Evolutionary conservation across 768 basidiomycete species (phyloP).

Genomic region (Russula abietina): DNA sequence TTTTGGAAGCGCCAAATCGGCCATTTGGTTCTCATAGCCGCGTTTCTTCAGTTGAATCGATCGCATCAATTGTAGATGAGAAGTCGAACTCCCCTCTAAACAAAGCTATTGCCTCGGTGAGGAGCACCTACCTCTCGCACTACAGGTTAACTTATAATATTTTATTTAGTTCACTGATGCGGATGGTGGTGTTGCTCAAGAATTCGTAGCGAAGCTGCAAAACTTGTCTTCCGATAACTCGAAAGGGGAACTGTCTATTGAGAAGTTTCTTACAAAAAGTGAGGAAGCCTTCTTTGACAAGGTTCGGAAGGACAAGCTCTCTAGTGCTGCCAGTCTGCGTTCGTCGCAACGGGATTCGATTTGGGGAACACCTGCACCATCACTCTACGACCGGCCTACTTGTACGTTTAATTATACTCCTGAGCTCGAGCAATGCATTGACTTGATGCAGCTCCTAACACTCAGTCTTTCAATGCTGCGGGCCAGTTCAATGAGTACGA

Average conservation of each 20-base stretch:
- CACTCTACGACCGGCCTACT: constrained; percentile 52
- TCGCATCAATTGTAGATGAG: constrained; percentile 86
- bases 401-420: constrained; percentile 45
- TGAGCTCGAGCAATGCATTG: constrained; percentile 26
- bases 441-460: constrained; percentile 35
- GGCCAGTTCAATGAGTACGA: constrained; percentile 44
- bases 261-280: constrained; percentile 83
- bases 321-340: constrained; percentile 70
- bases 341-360: constrained; percentile 76
- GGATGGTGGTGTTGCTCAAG: constrained; percentile 85
- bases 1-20: constrained; percentile 66
- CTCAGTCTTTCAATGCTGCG: constrained; percentile 41
- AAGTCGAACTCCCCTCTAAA: constrained; percentile 88
- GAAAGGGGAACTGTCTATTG: constrained; percentile 86
- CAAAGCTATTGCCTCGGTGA: constrained; percentile 84
- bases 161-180: constrained; percentile 81
- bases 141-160: constrained; percentile 11
- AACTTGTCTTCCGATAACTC: constrained; percentile 78
- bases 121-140: constrained; percentile 26
- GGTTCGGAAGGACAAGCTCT: constrained; percentile 82
- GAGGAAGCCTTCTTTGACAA: constrained; percentile 92
- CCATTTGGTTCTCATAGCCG: constrained; percentile 82
- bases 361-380: constrained; percentile 68
- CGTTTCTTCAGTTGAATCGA: constrained; percentile 82
- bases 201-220: constrained; percentile 84